Percentiles rank a stretch among this genome's conserved stretches.
These are phyloP conservation scores for Heterobasidion irregulare DNA, from an alignment of 1,284 basidiomycete species.

Conservation along the genomic window DNA sequence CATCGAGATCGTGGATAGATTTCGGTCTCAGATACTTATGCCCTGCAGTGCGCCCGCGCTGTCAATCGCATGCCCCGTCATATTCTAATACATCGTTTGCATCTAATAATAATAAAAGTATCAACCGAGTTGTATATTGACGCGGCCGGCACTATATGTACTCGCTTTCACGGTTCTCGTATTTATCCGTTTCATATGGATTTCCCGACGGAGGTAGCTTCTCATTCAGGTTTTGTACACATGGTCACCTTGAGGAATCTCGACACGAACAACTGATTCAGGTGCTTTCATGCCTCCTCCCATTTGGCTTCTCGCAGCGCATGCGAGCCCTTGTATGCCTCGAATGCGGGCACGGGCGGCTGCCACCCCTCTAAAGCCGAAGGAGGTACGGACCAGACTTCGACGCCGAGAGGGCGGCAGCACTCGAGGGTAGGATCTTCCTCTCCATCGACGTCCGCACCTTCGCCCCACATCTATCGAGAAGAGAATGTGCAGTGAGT, in stretches of 20 bases:
- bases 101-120: no score
- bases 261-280: no score
- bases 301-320: background rate
- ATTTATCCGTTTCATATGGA: no score
- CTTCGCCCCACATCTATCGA: background rate
- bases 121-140: no score
- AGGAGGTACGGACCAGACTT: background rate
- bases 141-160: no score
- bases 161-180: no score
- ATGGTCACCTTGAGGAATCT: no score
- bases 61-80: no score
- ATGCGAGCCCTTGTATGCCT: background rate
- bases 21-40: slow-evolving; percentile 91
- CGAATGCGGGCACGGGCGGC: background rate
- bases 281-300: background rate
- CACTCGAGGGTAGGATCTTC: background rate
- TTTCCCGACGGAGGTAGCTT: no score
- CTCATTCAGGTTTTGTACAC: no score
- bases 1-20: slow-evolving; percentile 63
- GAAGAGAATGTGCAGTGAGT: background rate
- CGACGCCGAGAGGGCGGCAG: background rate
- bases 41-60: slow-evolving; percentile 29
- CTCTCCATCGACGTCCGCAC: background rate
- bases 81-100: no score
- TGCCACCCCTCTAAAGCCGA: background rate